phyloP scores from a whole-genome alignment of 306 rosid genomes.

The Cucumis hystrix region DNA sequence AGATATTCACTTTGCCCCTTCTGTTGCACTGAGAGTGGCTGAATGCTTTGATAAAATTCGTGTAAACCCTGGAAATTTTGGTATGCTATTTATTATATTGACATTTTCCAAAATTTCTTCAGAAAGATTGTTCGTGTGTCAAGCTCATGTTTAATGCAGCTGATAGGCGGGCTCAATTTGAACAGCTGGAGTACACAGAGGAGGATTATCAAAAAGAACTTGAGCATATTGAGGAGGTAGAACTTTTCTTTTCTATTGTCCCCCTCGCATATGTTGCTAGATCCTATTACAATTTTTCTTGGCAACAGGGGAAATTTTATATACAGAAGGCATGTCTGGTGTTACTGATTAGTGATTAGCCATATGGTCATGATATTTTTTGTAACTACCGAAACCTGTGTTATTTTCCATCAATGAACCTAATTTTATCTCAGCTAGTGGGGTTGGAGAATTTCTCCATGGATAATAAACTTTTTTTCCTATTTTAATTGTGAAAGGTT shows the following conservation, averaged over 20 bases:
- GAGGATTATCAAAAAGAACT: constrained; percentile 93
- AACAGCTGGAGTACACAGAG: constrained; percentile 70
- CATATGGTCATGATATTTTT: background rate
- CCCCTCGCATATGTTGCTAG: background rate
- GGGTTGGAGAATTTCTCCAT: background rate
- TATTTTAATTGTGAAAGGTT: constrained; percentile 31
- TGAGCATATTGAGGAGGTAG: constrained; percentile 93
- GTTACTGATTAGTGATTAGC: background rate
- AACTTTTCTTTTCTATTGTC: background rate
- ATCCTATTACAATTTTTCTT: background rate
- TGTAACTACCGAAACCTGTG: background rate
- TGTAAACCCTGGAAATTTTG: constrained; percentile 32
- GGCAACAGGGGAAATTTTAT: background rate
- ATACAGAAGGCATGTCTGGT: background rate
- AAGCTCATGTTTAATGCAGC: constrained; percentile 39
- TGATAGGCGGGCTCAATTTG: constrained; percentile 98
- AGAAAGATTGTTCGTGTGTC: constrained; percentile 11
- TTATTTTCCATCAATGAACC: background rate
- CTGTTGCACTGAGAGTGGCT: constrained; percentile 11
- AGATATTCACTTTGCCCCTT: constrained; percentile 17
- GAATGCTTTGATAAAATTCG: constrained; percentile 16
- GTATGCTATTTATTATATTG: constrained; percentile 24
- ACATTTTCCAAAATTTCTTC: background rate
- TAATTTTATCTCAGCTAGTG: background rate
- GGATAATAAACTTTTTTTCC: background rate